These are phyloP conservation scores for Cubamyces lactineus DNA, from an alignment of 768 basidiomycete species.

Conservation along the genomic window DNA sequence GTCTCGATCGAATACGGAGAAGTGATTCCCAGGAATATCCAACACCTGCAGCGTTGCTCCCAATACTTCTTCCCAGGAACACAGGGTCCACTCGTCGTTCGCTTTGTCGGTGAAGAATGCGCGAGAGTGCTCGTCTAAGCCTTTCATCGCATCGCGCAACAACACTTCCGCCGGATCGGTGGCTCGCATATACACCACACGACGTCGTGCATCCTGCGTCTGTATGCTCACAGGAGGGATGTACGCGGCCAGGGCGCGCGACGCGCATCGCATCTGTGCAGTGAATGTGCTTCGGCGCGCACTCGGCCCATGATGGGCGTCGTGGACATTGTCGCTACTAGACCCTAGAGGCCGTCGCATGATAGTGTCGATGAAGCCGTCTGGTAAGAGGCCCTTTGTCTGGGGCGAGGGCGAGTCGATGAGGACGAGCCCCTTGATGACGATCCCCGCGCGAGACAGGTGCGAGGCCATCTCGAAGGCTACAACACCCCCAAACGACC, in stretches of 20 bases:
- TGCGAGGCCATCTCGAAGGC: constrained; percentile 66
- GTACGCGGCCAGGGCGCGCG: constrained; percentile 52
- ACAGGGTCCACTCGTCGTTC: constrained; percentile 36
- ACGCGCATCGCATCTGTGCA: constrained; percentile 25
- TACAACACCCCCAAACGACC: constrained; percentile 79
- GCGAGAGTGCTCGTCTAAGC: constrained; percentile 37
- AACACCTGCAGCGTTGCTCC: constrained; percentile 44
- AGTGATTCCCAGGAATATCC: constrained; percentile 71
- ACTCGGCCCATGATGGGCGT: no score
- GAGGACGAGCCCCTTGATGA: constrained; percentile 60
- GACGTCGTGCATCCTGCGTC: constrained; percentile 32
- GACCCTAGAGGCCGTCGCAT: constrained; percentile 19
- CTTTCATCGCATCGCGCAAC: not conserved
- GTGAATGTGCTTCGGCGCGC: constrained; percentile 2
- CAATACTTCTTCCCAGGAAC: constrained; percentile 53
- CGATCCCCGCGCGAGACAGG: constrained; percentile 46
- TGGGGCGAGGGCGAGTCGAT: constrained; percentile 70
- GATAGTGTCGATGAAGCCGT: constrained; percentile 49
- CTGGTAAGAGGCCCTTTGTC: constrained; percentile 54
- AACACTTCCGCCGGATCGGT: constrained; percentile 32
- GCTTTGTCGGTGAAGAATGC: constrained; percentile 59
- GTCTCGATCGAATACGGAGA: constrained; percentile 52
- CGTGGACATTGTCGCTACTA: no score
- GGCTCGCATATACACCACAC: constrained; percentile 58
- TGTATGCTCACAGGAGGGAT: constrained; percentile 35